Percentiles rank a stretch among this genome's conserved stretches.
phyloP scores from a whole-genome alignment of 768 basidiomycete genomes.

The Boletus rex-veris region DNA sequence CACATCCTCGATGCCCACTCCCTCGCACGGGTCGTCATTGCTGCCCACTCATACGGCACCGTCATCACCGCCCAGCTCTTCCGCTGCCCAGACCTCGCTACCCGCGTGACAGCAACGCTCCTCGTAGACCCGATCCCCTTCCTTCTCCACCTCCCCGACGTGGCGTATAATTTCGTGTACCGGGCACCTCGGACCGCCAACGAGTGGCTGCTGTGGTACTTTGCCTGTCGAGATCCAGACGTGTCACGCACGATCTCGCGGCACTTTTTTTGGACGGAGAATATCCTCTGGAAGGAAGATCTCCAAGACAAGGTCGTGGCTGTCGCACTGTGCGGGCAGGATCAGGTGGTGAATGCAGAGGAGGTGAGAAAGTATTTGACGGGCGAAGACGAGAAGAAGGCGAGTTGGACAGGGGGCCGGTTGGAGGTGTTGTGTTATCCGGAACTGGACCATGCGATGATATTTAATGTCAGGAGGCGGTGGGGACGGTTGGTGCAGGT shows the following conservation, averaged over 20 bases:
- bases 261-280: constrained; percentile 67
- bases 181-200: constrained; percentile 48
- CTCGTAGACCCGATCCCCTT: constrained; percentile 67
- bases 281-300: constrained; percentile 58
- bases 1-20: constrained; percentile 43
- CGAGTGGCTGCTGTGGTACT: constrained; percentile 70
- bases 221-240: constrained; percentile 61
- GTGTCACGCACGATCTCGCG: constrained; percentile 55
- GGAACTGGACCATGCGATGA: constrained; percentile 39
- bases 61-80: constrained; percentile 53
- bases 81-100: constrained; percentile 31
- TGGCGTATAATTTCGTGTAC: constrained; percentile 67
- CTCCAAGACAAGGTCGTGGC: constrained; percentile 32
- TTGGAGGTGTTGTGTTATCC: constrained; percentile 41
- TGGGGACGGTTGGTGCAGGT: constrained; percentile 31
- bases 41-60: constrained; percentile 63
- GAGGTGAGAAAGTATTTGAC: constrained; percentile 42
- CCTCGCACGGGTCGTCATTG: constrained; percentile 41
- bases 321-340: constrained; percentile 38
- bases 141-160: constrained; percentile 57
- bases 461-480: constrained; percentile 32
- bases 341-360: constrained; percentile 42
- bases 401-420: constrained; percentile 27
- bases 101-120: constrained; percentile 42
- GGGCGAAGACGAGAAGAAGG: constrained; percentile 16